Percentiles rank a stretch among this genome's conserved stretches.
Evolutionary conservation across 805 yeast genomes (phyloP).

Genomic region (Yarrowia sp.): DNA sequence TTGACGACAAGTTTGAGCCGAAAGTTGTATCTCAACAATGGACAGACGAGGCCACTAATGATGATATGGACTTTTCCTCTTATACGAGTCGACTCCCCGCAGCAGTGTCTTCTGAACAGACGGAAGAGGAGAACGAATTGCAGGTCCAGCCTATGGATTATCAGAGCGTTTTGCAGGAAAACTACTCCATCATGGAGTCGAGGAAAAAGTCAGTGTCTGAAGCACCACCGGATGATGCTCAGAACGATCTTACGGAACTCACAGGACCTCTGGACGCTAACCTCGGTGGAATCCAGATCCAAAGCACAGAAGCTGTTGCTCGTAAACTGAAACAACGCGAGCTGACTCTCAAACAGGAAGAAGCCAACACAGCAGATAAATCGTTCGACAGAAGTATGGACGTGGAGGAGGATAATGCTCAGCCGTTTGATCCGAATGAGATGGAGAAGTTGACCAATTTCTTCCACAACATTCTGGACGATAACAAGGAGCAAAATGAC

Average conservation of each 20-base stretch:
- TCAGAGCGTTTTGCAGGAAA: slow-evolving; percentile 32
- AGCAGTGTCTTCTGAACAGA: background rate
- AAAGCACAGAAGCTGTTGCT: slow-evolving; percentile 32
- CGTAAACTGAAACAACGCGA: slow-evolving; percentile 32
- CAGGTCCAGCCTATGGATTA: slow-evolving; percentile 29
- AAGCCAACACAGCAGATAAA: slow-evolving; percentile 29
- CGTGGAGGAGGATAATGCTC: slow-evolving; percentile 27
- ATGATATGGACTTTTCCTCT: background rate
- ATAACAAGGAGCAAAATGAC: slow-evolving; percentile 22
- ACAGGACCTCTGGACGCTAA: slow-evolving; percentile 27
- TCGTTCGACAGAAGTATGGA: slow-evolving; percentile 28
- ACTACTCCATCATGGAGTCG: slow-evolving; percentile 29
- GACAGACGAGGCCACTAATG: slow-evolving; percentile 29
- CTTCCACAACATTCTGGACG: slow-evolving; percentile 34
- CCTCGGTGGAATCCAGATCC: slow-evolving; percentile 35
- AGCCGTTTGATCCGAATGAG: slow-evolving; percentile 26
- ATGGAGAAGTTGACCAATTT: slow-evolving; percentile 34
- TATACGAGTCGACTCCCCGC: background rate
- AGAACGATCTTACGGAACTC: slow-evolving; percentile 7
- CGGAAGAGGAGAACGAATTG: background rate
- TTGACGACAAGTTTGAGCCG: slow-evolving; percentile 34
- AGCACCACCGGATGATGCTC: background rate
- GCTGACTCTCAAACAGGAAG: slow-evolving; percentile 27
- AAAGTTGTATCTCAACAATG: slow-evolving; percentile 32
- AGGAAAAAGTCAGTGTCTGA: slow-evolving; percentile 3